Conservation (phyloP, 2,329 filamentous ascomycete genomes). For the Pseudogymnoascus sp. region DNA sequence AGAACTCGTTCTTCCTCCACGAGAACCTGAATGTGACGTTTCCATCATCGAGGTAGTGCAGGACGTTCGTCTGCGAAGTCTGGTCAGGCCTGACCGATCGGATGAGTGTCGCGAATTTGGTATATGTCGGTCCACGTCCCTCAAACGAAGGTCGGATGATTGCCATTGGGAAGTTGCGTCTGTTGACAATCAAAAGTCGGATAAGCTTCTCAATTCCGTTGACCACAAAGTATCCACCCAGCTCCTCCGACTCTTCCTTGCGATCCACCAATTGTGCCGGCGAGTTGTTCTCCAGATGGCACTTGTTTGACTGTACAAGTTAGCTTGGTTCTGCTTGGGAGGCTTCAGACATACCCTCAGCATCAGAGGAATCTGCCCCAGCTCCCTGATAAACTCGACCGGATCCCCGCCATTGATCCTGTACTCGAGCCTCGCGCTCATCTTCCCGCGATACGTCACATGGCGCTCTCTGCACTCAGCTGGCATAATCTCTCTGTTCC, state of each 20-base stretch:
- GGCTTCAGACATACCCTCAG: conserved; percentile 52
- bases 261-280: conserved; percentile 73
- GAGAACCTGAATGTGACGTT: conserved; percentile 97
- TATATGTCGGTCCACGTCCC: conserved; percentile 80
- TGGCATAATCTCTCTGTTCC: conserved; percentile 78
- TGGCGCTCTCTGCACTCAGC: conserved; percentile 93
- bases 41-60: conserved; percentile 92
- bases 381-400: conserved; percentile 71
- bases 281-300: conserved; percentile 79
- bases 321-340: conserved; percentile 15
- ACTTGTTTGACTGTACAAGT: conserved; percentile 64
- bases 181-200: conserved; percentile 80
- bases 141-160: conserved; percentile 86
- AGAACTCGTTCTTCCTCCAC: conserved; percentile 93
- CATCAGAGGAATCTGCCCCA: conserved; percentile 90
- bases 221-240: conserved; percentile 94
- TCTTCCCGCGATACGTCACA: conserved; percentile 78
- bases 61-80: conserved; percentile 92
- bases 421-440: conserved; percentile 77
- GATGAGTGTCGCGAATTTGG: conserved; percentile 81
- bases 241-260: conserved; percentile 92
- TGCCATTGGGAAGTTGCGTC: conserved; percentile 90
- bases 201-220: conserved; percentile 98
- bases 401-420: conserved; percentile 80
- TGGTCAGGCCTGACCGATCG: conserved; percentile 93